These are phyloP conservation scores for Coleophoma cylindrospora DNA, from an alignment of 2,329 filamentous ascomycete species.

Conservation along the genomic window DNA sequence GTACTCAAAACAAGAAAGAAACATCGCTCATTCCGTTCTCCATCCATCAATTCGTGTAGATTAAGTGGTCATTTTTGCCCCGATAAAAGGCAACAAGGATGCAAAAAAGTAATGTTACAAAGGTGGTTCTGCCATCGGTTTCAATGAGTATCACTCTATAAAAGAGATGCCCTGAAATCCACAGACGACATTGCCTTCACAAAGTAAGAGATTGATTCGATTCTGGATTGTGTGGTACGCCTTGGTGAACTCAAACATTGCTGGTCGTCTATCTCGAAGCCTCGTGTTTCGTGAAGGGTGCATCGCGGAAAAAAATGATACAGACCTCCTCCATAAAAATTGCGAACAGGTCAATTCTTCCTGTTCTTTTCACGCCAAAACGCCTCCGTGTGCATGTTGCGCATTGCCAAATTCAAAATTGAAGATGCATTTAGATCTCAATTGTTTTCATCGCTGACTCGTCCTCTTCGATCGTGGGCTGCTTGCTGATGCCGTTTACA, in stretches of 20 bases:
- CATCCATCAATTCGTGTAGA: too few species aligned
- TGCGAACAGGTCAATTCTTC: background rate
- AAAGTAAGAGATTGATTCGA: background rate
- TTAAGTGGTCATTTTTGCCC: too few species aligned
- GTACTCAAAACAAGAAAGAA: background rate
- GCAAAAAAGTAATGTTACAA: too few species aligned
- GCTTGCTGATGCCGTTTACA: constrained; percentile 20
- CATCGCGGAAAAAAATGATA: background rate
- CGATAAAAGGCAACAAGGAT: too few species aligned
- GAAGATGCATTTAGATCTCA: constrained; percentile 22
- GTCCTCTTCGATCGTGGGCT: constrained; percentile 24
- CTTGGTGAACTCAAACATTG: background rate
- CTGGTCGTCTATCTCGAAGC: background rate
- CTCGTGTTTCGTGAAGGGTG: background rate
- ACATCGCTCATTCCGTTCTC: background rate
- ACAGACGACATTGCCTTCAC: background rate
- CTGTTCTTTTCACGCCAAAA: background rate
- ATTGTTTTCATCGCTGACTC: constrained; percentile 29
- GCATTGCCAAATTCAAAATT: background rate
- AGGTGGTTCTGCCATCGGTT: too few species aligned
- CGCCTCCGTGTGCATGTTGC: background rate
- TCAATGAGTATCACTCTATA: too few species aligned
- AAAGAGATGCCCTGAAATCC: too few species aligned
- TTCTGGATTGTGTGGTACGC: background rate
- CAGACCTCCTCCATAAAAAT: background rate